phyloP scores from a whole-genome alignment of 768 basidiomycete genomes.

The Leccinellum albellum region DNA sequence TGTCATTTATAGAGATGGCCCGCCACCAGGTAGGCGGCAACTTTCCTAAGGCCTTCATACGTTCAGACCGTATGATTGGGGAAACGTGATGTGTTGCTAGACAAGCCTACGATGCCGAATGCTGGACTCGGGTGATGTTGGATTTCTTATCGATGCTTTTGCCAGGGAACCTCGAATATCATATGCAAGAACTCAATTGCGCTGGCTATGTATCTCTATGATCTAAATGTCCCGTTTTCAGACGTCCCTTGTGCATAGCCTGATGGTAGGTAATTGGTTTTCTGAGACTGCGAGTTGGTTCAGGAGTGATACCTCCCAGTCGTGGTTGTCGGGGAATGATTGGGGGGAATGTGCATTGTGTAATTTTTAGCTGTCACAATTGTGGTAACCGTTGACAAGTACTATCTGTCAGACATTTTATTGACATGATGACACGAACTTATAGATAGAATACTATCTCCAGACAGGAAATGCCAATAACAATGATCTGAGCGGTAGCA shows the following conservation, averaged over 20 bases:
- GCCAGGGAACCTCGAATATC: background rate
- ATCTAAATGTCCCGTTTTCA: background rate
- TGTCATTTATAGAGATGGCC: conserved; percentile 30
- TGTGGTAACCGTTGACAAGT: conserved; percentile 1
- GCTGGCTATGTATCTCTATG: background rate
- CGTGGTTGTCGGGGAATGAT: background rate
- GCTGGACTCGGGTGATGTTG: background rate
- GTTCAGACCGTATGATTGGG: background rate
- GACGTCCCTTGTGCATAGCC: background rate
- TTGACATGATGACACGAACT: background rate
- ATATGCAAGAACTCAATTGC: background rate
- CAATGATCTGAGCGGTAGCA: background rate
- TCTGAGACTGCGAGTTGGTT: background rate
- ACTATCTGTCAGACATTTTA: background rate
- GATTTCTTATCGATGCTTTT: background rate
- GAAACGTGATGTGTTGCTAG: background rate
- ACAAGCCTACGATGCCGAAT: background rate
- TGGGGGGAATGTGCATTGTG: background rate
- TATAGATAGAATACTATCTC: background rate
- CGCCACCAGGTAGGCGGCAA: conserved; percentile 17
- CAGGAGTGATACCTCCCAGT: background rate
- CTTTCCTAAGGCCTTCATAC: background rate
- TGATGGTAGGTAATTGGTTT: background rate
- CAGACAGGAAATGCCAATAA: conserved; percentile 7
- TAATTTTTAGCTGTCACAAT: background rate